Conservation (phyloP, 495 filamentous ascomycete genomes). For the Hyaloscypha hepaticicola region DNA sequence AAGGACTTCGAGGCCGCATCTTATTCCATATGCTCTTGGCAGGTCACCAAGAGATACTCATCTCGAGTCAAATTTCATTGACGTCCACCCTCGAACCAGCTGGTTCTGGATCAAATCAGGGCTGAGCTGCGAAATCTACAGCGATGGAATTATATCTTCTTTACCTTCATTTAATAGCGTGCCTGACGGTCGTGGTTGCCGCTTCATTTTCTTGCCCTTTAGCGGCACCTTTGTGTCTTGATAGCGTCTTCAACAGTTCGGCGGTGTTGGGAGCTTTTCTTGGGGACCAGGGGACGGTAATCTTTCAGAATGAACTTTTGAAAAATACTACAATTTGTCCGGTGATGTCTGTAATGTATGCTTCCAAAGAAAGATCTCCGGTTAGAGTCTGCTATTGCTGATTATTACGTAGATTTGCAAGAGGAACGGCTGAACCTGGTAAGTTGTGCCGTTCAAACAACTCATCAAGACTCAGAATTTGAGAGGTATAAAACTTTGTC, state of each 20-base stretch:
- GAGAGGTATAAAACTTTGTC: background rate
- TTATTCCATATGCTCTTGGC: background rate
- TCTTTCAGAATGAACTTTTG: slow-evolving; percentile 26
- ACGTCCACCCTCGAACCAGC: background rate
- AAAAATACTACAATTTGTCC: slow-evolving; percentile 30
- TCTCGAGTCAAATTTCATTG: background rate
- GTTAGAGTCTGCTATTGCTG: too few species aligned
- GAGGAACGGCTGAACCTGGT: slow-evolving; percentile 42
- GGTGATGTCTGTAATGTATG: slow-evolving; percentile 38
- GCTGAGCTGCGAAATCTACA: background rate
- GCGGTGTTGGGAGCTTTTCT: slow-evolving; percentile 14
- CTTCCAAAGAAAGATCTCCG: too few species aligned
- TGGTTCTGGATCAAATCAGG: slow-evolving; percentile 2
- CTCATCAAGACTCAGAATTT: background rate
- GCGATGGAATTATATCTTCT: slow-evolving; percentile 5
- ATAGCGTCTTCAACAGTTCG: slow-evolving; percentile 15
- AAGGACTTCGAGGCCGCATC: slow-evolving; percentile 1
- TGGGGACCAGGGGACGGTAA: slow-evolving; percentile 18
- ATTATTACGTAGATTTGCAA: slow-evolving; percentile 32
- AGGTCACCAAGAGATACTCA: background rate
- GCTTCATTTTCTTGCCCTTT: slow-evolving; percentile 10
- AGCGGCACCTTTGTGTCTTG: slow-evolving; percentile 7
- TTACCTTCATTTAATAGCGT: background rate
- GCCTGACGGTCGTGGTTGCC: background rate
- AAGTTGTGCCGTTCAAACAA: background rate